A percentile compares a stretch with the other conserved stretches of the same genome.
These are phyloP conservation scores for Leptographium wingfieldii DNA, from an alignment of 2,329 filamentous ascomycete species.

Conservation along the genomic window DNA sequence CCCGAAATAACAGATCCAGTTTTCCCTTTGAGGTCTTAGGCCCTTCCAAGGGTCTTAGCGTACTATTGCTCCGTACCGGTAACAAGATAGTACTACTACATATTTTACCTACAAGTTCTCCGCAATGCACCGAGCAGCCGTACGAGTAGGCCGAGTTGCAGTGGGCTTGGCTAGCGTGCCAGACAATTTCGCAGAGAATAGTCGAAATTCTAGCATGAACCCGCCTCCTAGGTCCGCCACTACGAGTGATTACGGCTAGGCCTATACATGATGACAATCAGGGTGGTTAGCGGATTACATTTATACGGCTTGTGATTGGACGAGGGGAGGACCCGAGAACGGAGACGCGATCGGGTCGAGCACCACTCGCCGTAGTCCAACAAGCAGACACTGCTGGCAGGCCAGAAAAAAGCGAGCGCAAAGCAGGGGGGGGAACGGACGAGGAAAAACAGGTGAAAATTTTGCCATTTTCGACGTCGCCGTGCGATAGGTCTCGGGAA, in stretches of 20 bases:
- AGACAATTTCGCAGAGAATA: neutral
- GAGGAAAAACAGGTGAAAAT: neutral
- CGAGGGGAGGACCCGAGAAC: neutral
- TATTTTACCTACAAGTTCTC: neutral
- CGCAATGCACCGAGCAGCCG: neutral
- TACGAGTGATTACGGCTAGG: neutral
- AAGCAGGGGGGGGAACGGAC: neutral
- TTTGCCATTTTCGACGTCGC: neutral
- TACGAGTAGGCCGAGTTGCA: neutral
- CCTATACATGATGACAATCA: neutral
- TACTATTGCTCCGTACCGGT: no score
- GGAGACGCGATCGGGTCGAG: neutral
- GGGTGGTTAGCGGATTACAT: slow-evolving; percentile 1
- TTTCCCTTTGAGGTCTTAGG: no score
- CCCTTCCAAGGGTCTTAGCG: no score
- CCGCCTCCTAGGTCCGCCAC: neutral
- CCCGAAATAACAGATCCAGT: no score
- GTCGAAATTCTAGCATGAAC: neutral
- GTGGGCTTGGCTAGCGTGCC: neutral
- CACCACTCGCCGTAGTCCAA: neutral
- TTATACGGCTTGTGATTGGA: neutral
- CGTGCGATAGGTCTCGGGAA: neutral
- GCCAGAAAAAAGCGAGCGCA: neutral
- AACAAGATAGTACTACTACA: neutral
- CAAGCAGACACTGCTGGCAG: neutral